These are phyloP conservation scores for Suillus tomentosus DNA, from an alignment of 768 basidiomycete species.

Conservation along the genomic window DNA sequence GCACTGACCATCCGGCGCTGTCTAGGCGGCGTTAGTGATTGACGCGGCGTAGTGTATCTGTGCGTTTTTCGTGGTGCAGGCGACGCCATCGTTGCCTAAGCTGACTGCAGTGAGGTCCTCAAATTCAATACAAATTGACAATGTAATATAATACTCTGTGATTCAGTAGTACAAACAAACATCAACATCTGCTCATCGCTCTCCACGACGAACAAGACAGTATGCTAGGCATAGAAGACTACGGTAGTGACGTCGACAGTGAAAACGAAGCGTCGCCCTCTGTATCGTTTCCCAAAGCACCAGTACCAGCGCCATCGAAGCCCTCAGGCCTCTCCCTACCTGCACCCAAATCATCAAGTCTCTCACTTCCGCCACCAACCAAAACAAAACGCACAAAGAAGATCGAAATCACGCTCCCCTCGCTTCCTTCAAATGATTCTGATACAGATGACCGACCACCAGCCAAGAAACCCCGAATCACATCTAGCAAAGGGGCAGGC, in stretches of 20 bases:
- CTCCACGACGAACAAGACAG: constrained; percentile 14
- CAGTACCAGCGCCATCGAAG: constrained; percentile 30
- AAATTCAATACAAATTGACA: neutral
- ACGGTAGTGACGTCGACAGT: constrained; percentile 71
- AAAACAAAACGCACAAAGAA: constrained; percentile 46
- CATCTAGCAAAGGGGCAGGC: constrained; percentile 46
- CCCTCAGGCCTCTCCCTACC: constrained; percentile 39
- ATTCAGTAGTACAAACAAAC: constrained; percentile 2
- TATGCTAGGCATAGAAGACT: constrained; percentile 79
- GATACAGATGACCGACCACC: constrained; percentile 53
- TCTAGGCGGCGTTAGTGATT: constrained; percentile 29
- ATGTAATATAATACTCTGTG: neutral
- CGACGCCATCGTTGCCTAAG: constrained; percentile 36
- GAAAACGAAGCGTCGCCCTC: constrained; percentile 40
- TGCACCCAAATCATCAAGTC: constrained; percentile 32
- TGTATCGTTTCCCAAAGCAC: constrained; percentile 5
- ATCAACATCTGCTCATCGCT: constrained; percentile 5
- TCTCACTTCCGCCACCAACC: constrained; percentile 34
- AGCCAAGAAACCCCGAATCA: constrained; percentile 58
- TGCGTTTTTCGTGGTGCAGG: constrained; percentile 59
- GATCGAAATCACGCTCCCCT: constrained; percentile 41
- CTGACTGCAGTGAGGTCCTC: no score
- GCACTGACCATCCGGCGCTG: constrained; percentile 28
- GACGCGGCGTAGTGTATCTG: constrained; percentile 29
- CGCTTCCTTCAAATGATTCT: constrained; percentile 35